Conservation (phyloP, 1,139 yeast species). For the Hemisphaericaspora lyxosophila region DNA sequence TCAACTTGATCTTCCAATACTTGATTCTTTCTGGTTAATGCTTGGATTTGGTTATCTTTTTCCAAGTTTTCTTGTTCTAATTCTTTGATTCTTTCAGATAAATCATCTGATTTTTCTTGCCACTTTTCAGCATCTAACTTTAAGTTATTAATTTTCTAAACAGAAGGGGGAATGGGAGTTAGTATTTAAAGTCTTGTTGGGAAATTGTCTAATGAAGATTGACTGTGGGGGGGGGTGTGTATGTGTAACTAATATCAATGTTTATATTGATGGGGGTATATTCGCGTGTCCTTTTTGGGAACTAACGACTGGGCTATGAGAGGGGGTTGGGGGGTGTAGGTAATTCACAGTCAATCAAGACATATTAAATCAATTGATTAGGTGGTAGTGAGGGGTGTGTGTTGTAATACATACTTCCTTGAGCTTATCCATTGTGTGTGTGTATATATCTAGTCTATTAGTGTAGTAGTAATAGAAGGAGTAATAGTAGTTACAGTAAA, state of each 20-base stretch:
- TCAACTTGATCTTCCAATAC: conserved; percentile 90
- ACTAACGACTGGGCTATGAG: too few species aligned
- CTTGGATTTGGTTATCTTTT: conserved; percentile 92
- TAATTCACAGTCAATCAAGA: too few species aligned
- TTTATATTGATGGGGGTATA: too few species aligned
- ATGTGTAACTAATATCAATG: too few species aligned
- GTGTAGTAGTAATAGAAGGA: neutral
- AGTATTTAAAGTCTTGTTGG: too few species aligned
- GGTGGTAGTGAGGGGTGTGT: too few species aligned
- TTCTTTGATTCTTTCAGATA: conserved; percentile 75
- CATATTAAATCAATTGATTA: neutral
- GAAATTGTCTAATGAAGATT: conserved; percentile 9
- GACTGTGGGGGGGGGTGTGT: too few species aligned
- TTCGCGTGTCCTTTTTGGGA: too few species aligned
- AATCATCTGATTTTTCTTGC: conserved; percentile 95
- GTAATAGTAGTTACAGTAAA: neutral
- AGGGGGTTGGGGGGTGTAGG: too few species aligned
- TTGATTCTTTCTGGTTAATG: conserved; percentile 89
- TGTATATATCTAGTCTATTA: neutral
- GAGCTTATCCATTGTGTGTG: conserved; percentile 44
- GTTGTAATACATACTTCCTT: conserved; percentile 56
- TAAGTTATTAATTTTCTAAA: conserved; percentile 81
- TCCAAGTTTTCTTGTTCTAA: conserved; percentile 89
- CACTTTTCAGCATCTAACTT: conserved; percentile 95
- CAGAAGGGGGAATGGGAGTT: too few species aligned